Conservation (phyloP, 495 filamentous ascomycete genomes). For the Apodospora peruviana region DNA sequence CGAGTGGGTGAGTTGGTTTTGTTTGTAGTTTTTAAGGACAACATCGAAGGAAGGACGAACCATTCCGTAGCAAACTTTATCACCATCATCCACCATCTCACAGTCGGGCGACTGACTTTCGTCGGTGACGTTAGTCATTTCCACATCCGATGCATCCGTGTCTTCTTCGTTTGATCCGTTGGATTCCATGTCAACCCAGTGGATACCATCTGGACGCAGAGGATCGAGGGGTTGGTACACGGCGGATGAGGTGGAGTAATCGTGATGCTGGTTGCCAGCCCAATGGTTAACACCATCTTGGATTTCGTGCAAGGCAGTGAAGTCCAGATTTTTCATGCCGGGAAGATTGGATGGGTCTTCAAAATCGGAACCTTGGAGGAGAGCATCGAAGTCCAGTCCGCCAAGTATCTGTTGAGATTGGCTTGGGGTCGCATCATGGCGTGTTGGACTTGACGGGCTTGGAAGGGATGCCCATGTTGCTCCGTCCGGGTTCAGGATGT, state of each 20-base stretch:
- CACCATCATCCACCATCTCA: constrained; percentile 3
- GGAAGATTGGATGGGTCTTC: too few relatives aligned
- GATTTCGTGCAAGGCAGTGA: background rate
- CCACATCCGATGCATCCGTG: constrained; percentile 1
- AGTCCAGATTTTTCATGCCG: background rate
- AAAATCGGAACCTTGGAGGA: background rate
- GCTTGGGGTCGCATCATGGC: too few relatives aligned
- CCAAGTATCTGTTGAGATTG: too few relatives aligned
- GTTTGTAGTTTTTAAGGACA: background rate
- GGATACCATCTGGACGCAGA: too few relatives aligned
- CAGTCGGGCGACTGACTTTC: background rate
- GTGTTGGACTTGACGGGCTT: too few relatives aligned
- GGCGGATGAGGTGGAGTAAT: too few relatives aligned
- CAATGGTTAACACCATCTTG: background rate
- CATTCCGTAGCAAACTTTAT: constrained; percentile 25
- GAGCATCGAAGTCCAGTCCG: background rate
- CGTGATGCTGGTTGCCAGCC: background rate
- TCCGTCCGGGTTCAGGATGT: background rate
- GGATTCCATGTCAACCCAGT: background rate
- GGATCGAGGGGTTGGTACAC: too few relatives aligned
- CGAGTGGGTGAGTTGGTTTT: background rate
- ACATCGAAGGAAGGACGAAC: constrained; percentile 1
- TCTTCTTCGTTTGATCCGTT: background rate
- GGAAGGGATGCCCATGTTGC: background rate
- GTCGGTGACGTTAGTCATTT: constrained; percentile 1